Conservation (phyloP, 2,329 filamentous ascomycete genomes). For the Trematosphaeria pertusa region DNA sequence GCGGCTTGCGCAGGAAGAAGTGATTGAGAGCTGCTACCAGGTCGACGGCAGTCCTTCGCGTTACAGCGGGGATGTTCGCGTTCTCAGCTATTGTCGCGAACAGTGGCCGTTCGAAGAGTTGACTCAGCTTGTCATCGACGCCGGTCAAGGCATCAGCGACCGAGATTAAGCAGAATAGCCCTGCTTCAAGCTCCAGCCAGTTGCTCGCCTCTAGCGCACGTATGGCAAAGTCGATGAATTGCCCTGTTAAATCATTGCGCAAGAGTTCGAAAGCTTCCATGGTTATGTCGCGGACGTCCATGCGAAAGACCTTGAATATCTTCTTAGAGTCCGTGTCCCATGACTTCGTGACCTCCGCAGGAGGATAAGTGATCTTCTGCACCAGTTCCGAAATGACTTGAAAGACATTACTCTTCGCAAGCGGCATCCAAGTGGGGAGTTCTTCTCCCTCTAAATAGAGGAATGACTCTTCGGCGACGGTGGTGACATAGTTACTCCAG, state of each 20-base stretch:
- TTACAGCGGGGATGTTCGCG: conserved; percentile 64
- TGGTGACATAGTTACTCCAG: conserved; percentile 79
- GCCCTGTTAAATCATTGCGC: conserved; percentile 53
- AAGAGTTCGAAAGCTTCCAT: conserved; percentile 71
- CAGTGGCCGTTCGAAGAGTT: conserved; percentile 68
- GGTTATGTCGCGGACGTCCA: conserved; percentile 80
- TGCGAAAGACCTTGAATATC: conserved; percentile 74
- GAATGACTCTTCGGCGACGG: conserved; percentile 63
- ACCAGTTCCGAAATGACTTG: conserved; percentile 71
- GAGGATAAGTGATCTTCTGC: conserved; percentile 73
- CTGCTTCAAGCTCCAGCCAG: conserved; percentile 61
- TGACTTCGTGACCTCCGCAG: conserved; percentile 60
- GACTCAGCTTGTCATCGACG: conserved; percentile 64
- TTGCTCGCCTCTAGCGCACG: conserved; percentile 49
- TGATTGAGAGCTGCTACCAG: conserved; percentile 76
- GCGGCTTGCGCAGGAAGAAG: conserved; percentile 75
- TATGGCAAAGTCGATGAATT: conserved; percentile 54
- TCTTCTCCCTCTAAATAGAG: conserved; percentile 38
- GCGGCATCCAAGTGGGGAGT: conserved; percentile 62
- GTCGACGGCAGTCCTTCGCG: conserved; percentile 72
- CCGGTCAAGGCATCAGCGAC: conserved; percentile 71
- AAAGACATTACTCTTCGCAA: conserved; percentile 66
- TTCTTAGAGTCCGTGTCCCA: conserved; percentile 76
- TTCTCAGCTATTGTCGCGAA: conserved; percentile 58
- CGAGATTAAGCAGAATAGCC: conserved; percentile 68